Base-by-base conservation (phyloP, 257 asterid genomes). In the Rubia yunnanensis region DNA sequence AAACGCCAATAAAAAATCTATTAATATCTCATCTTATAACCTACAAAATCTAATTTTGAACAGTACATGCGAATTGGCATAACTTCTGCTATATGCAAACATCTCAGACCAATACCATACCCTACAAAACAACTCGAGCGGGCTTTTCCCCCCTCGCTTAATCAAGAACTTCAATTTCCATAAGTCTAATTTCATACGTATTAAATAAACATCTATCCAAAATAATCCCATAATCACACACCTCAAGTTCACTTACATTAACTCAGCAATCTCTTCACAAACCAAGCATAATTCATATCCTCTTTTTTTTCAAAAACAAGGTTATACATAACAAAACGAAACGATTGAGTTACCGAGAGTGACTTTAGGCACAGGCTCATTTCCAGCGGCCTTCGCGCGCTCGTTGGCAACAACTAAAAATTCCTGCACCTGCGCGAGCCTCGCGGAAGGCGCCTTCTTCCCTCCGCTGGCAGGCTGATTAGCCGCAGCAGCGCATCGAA, bases 361-460 rank as follows among this genome's bases (percentile, higher is more conserved):
- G 71, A 92, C 80, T 78, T 75, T 86, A 30, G 99, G 97, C 55
- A 85, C 80, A 34, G 92, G 89, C 76, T 84, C 87, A 65, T 75
- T 67, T 10, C 91, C 95, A 1, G 80, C 87, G 24, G 81, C 92
- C 75, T 81, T 80, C 75, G 86, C 84, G 11, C 96, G 91, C 70
- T 92, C 96, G 72, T 78, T 84, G 1, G 98, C 96, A 60, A 89
- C 90, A 68, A 78, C 55, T 41, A 92, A 71, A 58, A 87, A 80
- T 72, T 89, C 82, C 72, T 87, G 91, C 20, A 92, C 95, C 86
- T 84, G 95, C 65, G 72, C 77, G 46, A 86, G 64, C 57, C 96
- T 81, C 30, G 88, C 20, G 20, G 52, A 79, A 64, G 97, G 89
- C 4, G 87, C 65, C 80, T 86, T 92, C 73, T 81, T 86, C 36